A percentile compares a stretch with the other conserved stretches of the same genome.
These are phyloP conservation scores for Cercophora sp. DNA, from an alignment of 495 filamentous ascomycete species.

Conservation along the genomic window DNA sequence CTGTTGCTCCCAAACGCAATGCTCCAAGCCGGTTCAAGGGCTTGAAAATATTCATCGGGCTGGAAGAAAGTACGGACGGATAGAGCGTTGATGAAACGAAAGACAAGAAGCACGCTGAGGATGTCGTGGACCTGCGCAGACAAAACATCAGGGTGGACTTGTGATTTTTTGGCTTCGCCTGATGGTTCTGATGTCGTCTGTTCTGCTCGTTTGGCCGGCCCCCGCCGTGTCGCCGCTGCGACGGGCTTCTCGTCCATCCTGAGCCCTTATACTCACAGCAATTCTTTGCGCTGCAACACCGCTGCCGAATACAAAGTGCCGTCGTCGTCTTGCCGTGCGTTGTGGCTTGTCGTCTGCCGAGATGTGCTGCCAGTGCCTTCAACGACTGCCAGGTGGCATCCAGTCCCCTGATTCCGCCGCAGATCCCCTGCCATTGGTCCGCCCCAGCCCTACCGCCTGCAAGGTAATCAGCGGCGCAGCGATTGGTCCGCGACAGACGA, in stretches of 20 bases:
- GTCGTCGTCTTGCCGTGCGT: no score
- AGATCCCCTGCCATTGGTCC: background rate
- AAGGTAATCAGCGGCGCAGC: conserved; percentile 6
- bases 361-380: background rate
- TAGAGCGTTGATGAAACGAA: conserved; percentile 84
- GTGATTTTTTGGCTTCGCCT: background rate
- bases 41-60: conserved; percentile 98
- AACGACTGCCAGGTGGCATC: conserved; percentile 9
- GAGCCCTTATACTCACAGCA: no score
- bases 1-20: conserved; percentile 72
- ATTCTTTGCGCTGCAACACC: no score
- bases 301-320: no score
- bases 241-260: background rate
- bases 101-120: conserved; percentile 61
- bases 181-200: background rate
- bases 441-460: background rate
- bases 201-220: background rate
- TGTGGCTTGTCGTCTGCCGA: background rate
- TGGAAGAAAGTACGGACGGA: conserved; percentile 92
- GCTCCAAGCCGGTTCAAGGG: conserved; percentile 91
- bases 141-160: conserved; percentile 27
- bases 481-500: no score
- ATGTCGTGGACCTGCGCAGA: conserved; percentile 40
- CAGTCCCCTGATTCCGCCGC: background rate
- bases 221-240: background rate